Percentiles rank a stretch among this genome's conserved stretches.
These are phyloP conservation scores for Blastomyces percursus DNA, from an alignment of 2,329 filamentous ascomycete species.

Conservation along the genomic window DNA sequence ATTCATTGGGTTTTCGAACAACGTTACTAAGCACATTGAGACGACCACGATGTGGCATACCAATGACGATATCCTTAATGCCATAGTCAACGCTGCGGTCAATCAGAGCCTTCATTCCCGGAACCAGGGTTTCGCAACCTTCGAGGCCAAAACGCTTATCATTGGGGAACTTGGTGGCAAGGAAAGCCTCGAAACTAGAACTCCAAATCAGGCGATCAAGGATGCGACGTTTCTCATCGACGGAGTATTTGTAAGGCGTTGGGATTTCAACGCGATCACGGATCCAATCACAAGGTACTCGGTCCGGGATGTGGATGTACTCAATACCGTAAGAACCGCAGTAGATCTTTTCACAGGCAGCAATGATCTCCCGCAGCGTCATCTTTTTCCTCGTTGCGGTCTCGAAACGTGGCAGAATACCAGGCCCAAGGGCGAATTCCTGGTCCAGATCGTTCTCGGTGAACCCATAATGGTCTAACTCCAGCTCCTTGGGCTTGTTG, in stretches of 20 bases:
- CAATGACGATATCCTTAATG: slow-evolving; percentile 98
- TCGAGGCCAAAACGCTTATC: slow-evolving; percentile 99
- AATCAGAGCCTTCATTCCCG: slow-evolving; percentile 98
- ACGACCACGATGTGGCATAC: slow-evolving; percentile 98
- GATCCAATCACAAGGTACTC: slow-evolving; percentile 97
- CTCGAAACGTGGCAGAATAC: slow-evolving; percentile 90
- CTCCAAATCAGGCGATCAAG: slow-evolving; percentile 97
- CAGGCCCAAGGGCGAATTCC: slow-evolving; percentile 84
- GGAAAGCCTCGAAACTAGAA: slow-evolving; percentile 91
- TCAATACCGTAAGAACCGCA: slow-evolving; percentile 95
- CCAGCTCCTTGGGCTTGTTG: slow-evolving; percentile 80
- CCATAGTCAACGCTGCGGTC: slow-evolving; percentile 97
- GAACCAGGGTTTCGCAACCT: slow-evolving; percentile 91
- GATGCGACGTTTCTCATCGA: slow-evolving; percentile 96
- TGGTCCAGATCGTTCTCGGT: slow-evolving; percentile 86
- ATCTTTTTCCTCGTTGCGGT: slow-evolving; percentile 84
- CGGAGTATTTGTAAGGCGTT: slow-evolving; percentile 89
- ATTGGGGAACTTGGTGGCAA: slow-evolving; percentile 96
- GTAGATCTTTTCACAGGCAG: slow-evolving; percentile 88
- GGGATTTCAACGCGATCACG: slow-evolving; percentile 90
- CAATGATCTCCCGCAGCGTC: slow-evolving; percentile 90
- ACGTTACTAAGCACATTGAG: slow-evolving; percentile 97
- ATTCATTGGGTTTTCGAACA: slow-evolving; percentile 97
- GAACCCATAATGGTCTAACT: slow-evolving; percentile 89
- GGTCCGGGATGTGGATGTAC: slow-evolving; percentile 97